Evolutionary conservation across 1,139 yeast genomes (phyloP).

Genomic region (Zygotorulaspora mrakii): DNA sequence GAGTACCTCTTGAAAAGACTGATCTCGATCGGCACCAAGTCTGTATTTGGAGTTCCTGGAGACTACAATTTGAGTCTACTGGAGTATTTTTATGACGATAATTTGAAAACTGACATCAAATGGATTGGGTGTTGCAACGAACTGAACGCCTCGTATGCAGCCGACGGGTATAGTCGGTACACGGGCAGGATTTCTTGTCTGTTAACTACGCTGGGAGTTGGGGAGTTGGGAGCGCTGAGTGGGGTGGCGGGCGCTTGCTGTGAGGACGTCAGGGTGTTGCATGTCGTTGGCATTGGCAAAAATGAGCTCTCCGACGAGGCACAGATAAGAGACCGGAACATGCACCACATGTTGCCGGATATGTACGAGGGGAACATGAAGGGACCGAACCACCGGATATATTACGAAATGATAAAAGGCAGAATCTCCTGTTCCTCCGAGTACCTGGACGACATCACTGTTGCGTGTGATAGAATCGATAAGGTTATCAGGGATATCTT

Average conservation of each 20-base stretch:
- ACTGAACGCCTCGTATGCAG: conserved; percentile 47
- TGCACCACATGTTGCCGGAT: conserved; percentile 71
- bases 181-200: conserved; percentile 56
- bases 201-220: conserved; percentile 69
- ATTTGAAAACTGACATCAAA: conserved; percentile 19
- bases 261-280: conserved; percentile 59
- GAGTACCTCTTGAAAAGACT: conserved; percentile 32
- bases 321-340: conserved; percentile 35
- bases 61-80: conserved; percentile 56
- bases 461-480: conserved; percentile 58
- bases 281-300: conserved; percentile 60
- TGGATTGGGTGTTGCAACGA: conserved; percentile 57
- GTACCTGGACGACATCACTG: conserved; percentile 47
- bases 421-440: conserved; percentile 58
- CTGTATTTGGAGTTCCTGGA: conserved; percentile 49
- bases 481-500: conserved; percentile 55
- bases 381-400: conserved; percentile 57
- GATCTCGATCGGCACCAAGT: conserved; percentile 31
- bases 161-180: conserved; percentile 63
- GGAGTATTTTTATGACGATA: conserved; percentile 47
- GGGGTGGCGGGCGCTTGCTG: conserved; percentile 68
- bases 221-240: conserved; percentile 65
- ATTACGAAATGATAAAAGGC: conserved; percentile 56
- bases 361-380: conserved; percentile 48
- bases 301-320: conserved; percentile 42